phyloP scores from a whole-genome alignment of 345 rosid species.

The Citrus australasica region DNA sequence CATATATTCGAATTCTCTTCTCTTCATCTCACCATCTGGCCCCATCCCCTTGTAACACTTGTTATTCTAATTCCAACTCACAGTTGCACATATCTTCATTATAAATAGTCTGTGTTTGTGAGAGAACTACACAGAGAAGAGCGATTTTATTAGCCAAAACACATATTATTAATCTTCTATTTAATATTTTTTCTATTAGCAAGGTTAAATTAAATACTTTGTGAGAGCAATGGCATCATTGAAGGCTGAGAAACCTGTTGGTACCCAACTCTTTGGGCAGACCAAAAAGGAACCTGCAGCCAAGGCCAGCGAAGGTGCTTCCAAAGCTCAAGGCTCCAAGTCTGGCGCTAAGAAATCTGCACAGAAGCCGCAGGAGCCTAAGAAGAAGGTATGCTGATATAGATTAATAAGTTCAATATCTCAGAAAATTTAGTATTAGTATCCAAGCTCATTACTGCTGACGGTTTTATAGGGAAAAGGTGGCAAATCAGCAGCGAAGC shows the following conservation, averaged over 20 bases:
- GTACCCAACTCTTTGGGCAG: conserved; percentile 35
- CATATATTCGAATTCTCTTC: conserved; percentile 13
- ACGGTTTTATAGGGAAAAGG: conserved; percentile 14
- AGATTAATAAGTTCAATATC: background rate
- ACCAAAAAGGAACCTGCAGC: conserved; percentile 34
- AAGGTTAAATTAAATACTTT: background rate
- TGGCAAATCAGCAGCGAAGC: conserved; percentile 18
- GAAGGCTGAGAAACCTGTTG: conserved; percentile 44
- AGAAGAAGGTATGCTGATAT: conserved; percentile 16
- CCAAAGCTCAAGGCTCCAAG: conserved; percentile 22
- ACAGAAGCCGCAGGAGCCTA: conserved; percentile 21
- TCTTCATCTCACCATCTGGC: background rate
- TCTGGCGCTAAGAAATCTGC: conserved; percentile 18
- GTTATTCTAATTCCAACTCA: conserved; percentile 16
- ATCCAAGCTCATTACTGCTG: background rate
- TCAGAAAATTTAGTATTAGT: background rate
- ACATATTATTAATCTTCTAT: background rate
- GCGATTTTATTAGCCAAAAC: background rate
- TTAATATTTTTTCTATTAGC: background rate
- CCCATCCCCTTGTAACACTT: conserved; percentile 2
- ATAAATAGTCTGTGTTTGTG: background rate
- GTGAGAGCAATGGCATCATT: conserved; percentile 25
- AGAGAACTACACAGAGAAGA: background rate
- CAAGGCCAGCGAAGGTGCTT: conserved; percentile 15
- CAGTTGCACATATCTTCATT: background rate